Conservation (phyloP, 148 eudicot genomes). For the Chenopodium album region DNA sequence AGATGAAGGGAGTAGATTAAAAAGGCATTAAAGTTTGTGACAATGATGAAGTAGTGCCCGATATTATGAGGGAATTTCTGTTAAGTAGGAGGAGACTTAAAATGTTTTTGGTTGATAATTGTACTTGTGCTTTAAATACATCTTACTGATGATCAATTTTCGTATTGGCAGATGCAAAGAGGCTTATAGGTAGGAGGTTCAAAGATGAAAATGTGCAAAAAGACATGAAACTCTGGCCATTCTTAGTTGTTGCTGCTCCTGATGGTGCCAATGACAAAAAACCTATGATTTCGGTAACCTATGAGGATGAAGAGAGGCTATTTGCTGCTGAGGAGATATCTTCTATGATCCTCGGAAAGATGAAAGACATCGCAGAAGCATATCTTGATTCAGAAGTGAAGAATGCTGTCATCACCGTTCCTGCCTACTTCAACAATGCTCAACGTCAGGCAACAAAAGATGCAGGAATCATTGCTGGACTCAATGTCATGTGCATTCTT, state of each 20-base stretch:
- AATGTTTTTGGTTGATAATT: no score
- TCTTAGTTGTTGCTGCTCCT: neutral
- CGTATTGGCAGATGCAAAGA: neutral
- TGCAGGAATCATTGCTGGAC: constrained; percentile 9
- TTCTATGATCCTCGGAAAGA: neutral
- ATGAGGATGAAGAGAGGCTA: neutral
- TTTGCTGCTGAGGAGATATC: constrained; percentile 5
- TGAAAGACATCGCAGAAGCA: neutral
- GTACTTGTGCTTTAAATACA: no score
- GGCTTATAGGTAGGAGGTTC: neutral
- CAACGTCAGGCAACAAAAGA: constrained; percentile 9
- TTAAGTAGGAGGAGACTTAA: no score
- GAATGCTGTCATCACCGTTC: neutral
- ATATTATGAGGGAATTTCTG: no score
- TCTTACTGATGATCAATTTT: no score
- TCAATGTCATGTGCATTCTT: constrained; percentile 9
- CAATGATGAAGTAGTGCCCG: no score
- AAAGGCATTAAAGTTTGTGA: no score
- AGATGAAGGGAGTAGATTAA: no score
- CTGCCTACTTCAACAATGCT: neutral
- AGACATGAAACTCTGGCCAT: constrained; percentile 1
- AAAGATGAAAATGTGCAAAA: neutral
- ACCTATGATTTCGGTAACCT: neutral
- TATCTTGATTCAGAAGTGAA: neutral
- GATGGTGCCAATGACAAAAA: neutral